A percentile compares a stretch with the other conserved stretches of the same genome.
phyloP scores from a whole-genome alignment of 495 filamentous ascomycete genomes.

The Cudoniella acicularis region DNA sequence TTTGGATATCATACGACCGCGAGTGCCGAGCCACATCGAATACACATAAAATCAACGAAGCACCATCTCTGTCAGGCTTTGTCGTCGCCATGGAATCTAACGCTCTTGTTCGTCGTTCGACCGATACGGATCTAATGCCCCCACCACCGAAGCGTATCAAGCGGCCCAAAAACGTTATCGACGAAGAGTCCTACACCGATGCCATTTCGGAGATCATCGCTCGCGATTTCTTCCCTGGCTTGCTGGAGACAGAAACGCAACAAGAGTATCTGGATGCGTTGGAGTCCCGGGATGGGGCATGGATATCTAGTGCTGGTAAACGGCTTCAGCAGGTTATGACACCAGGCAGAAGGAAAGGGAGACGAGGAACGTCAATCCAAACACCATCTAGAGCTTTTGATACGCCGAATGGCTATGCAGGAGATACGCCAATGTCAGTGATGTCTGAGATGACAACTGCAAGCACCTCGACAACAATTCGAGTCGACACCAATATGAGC shows the following conservation, averaged over 20 bases:
- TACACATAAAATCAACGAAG: no score
- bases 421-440: constrained; percentile 66
- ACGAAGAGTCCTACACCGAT: constrained; percentile 91
- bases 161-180: constrained; percentile 80
- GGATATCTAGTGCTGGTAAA: constrained; percentile 77
- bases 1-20: no score
- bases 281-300: constrained; percentile 75
- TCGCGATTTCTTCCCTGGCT: constrained; percentile 93
- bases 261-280: constrained; percentile 90
- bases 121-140: constrained; percentile 77
- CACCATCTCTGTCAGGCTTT: no score
- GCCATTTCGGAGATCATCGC: constrained; percentile 92
- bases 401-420: constrained; percentile 51
- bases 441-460: constrained; percentile 38
- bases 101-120: constrained; percentile 61
- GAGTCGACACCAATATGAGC: constrained; percentile 77
- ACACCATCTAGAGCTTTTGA: constrained; percentile 31
- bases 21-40: no score
- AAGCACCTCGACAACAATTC: constrained; percentile 28
- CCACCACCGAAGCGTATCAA: constrained; percentile 90
- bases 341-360: constrained; percentile 50
- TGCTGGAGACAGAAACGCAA: constrained; percentile 79
- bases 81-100: constrained; percentile 21
- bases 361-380: constrained; percentile 35
- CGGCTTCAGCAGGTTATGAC: constrained; percentile 81